A percentile compares a stretch with the other conserved stretches of the same genome.
These are phyloP conservation scores for Colletotrichum filicis DNA, from an alignment of 2,329 filamentous ascomycete species.

Conservation along the genomic window DNA sequence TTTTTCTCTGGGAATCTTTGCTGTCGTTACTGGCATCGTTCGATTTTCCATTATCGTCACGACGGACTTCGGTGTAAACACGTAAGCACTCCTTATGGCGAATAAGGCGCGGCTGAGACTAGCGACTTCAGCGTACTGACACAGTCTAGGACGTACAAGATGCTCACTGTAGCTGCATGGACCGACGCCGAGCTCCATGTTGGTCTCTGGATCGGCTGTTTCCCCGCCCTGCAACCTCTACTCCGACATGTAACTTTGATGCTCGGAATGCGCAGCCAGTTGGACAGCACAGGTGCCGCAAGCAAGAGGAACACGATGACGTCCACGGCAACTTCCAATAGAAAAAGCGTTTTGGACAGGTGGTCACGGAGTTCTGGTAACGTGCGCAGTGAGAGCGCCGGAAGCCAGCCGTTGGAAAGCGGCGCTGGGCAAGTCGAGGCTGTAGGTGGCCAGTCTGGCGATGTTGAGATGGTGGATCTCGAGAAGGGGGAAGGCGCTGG, in stretches of 20 bases:
- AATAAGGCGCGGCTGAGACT: no score
- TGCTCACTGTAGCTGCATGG: conserved; percentile 49
- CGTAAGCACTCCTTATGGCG: conserved; percentile 41
- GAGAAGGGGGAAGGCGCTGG: background rate
- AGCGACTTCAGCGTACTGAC: background rate
- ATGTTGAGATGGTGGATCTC: conserved; percentile 24
- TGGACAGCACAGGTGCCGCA: background rate
- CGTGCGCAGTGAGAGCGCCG: background rate
- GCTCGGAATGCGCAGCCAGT: conserved; percentile 6
- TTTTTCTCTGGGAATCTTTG: conserved; percentile 51
- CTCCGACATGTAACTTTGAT: conserved; percentile 8
- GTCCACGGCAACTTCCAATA: background rate
- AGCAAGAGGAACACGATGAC: background rate
- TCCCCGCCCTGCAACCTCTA: conserved; percentile 50
- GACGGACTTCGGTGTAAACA: conserved; percentile 42
- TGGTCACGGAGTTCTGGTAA: background rate
- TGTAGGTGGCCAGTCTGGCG: background rate
- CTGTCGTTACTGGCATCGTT: conserved; percentile 49
- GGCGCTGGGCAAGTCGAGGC: background rate
- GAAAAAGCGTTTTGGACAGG: background rate
- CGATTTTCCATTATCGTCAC: conserved; percentile 49
- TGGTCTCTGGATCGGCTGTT: conserved; percentile 55
- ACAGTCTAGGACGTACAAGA: conserved; percentile 47
- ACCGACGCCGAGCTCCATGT: conserved; percentile 54
- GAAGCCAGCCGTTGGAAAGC: no score